These are phyloP conservation scores for Juglanconis juglandina DNA, from an alignment of 2,329 filamentous ascomycete species.

Conservation along the genomic window DNA sequence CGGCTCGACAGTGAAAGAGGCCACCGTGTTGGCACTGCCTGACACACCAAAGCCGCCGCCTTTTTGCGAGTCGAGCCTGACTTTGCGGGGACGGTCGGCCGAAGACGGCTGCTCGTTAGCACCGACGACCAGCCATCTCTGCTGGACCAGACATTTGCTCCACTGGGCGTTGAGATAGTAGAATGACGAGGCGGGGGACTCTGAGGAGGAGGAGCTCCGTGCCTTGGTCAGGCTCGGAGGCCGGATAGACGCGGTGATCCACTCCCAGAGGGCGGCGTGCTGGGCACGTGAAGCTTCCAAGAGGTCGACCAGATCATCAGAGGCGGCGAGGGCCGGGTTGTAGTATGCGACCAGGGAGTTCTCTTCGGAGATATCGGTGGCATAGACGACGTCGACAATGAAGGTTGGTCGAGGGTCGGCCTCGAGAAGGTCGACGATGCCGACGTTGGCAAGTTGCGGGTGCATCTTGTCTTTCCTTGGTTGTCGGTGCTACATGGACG, in stretches of 20 bases:
- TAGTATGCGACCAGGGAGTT: constrained; percentile 25
- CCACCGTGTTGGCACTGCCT: constrained; percentile 10
- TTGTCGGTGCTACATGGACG: constrained; percentile 12
- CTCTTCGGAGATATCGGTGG: constrained; percentile 3
- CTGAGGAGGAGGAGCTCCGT: constrained; percentile 19
- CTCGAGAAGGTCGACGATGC: constrained; percentile 37
- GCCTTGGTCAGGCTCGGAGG: constrained; percentile 10
- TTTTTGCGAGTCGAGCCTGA: constrained; percentile 21
- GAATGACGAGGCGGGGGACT: constrained; percentile 18
- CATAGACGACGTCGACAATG: constrained; percentile 24
- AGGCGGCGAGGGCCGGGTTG: constrained; percentile 26
- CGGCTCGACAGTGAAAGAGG: constrained; percentile 11
- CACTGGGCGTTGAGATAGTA: constrained; percentile 29
- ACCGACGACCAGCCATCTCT: constrained; percentile 32
- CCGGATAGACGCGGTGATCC: constrained; percentile 22
- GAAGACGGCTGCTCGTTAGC: constrained; percentile 29
- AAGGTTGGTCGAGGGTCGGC: constrained; percentile 36
- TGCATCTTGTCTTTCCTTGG: constrained; percentile 11
- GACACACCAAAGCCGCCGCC: constrained; percentile 17
- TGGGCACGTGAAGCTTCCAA: constrained; percentile 21
- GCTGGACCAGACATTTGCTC: constrained; percentile 30
- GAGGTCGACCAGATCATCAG: constrained; percentile 22
- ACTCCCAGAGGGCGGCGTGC: constrained; percentile 27
- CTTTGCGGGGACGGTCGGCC: constrained; percentile 20
- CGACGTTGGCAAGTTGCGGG: constrained; percentile 21